Evolutionary conservation across 2,329 filamentous ascomycete species (phyloP).

Genomic region (Mycosphaerella sp.): DNA sequence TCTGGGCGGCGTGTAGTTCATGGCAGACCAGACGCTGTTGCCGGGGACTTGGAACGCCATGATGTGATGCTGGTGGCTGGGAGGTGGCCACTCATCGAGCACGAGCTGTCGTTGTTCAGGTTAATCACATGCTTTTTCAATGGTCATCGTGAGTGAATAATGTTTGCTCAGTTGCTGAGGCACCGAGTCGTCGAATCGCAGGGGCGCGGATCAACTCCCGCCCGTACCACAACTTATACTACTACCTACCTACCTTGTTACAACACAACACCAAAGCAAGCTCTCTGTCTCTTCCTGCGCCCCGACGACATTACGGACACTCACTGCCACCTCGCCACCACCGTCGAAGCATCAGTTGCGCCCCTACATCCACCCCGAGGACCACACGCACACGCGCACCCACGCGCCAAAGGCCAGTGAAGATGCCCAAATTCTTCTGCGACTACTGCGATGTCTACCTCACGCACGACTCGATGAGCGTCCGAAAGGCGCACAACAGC

Average conservation of each 20-base stretch:
- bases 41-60: constrained; percentile 30
- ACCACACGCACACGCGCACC: not conserved
- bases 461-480: constrained; percentile 99
- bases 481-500: constrained; percentile 96
- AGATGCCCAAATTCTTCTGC: constrained; percentile 44
- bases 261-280: too few species aligned
- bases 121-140: constrained; percentile 4
- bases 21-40: constrained; percentile 46
- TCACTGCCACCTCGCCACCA: not conserved
- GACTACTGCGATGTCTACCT: constrained; percentile 99
- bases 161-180: too few species aligned
- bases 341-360: not conserved
- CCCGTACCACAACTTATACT: too few species aligned
- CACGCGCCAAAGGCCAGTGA: constrained; percentile 9
- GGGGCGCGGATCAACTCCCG: not conserved
- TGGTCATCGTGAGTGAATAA: not conserved
- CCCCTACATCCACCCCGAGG: not conserved
- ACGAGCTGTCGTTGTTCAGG: not conserved
- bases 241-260: not conserved
- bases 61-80: constrained; percentile 6
- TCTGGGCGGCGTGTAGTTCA: constrained; percentile 47
- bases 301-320: too few species aligned
- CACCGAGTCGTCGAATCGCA: not conserved
- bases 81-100: not conserved
- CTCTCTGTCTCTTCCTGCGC: not conserved